Evolutionary conservation across 768 basidiomycete genomes (phyloP).

Genomic region (Boletus pseudopeckii): DNA sequence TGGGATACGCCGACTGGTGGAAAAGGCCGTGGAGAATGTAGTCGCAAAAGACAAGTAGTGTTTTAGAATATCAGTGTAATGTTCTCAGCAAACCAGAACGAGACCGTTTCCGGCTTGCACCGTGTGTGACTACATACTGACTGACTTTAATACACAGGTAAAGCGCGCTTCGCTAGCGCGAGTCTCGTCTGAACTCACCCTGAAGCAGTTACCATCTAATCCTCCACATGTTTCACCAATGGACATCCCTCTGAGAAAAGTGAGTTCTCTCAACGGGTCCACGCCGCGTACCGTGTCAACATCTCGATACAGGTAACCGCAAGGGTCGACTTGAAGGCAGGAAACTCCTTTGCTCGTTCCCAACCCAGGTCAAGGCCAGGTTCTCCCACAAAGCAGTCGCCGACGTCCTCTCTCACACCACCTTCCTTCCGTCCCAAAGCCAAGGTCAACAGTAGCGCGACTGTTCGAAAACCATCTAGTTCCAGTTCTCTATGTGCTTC

Average conservation of each 20-base stretch:
- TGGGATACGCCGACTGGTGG: constrained; percentile 47
- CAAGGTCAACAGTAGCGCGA: constrained; percentile 58
- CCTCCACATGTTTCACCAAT: constrained; percentile 22
- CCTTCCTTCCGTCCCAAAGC: constrained; percentile 47
- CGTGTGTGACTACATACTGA: not conserved
- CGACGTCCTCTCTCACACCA: constrained; percentile 25
- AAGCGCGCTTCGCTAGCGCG: not conserved
- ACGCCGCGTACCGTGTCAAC: constrained; percentile 8
- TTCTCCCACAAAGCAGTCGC: constrained; percentile 45
- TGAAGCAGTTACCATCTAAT: not conserved
- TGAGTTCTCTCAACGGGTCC: constrained; percentile 19
- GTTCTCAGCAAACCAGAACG: constrained; percentile 7
- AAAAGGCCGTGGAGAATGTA: constrained; percentile 55
- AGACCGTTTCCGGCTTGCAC: constrained; percentile 3
- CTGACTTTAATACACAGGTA: not conserved
- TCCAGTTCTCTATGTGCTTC: constrained; percentile 17
- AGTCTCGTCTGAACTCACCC: not conserved
- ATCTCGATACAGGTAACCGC: constrained; percentile 46
- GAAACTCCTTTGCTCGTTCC: constrained; percentile 29
- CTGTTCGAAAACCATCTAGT: constrained; percentile 29
- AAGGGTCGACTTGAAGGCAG: constrained; percentile 42
- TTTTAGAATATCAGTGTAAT: not conserved
- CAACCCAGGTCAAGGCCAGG: constrained; percentile 42
- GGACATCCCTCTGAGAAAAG: constrained; percentile 47
- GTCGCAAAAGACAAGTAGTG: constrained; percentile 36